Base-by-base conservation (phyloP, 2,329 filamentous ascomycete species). In the Coniochaeta hoffmannii region DNA sequence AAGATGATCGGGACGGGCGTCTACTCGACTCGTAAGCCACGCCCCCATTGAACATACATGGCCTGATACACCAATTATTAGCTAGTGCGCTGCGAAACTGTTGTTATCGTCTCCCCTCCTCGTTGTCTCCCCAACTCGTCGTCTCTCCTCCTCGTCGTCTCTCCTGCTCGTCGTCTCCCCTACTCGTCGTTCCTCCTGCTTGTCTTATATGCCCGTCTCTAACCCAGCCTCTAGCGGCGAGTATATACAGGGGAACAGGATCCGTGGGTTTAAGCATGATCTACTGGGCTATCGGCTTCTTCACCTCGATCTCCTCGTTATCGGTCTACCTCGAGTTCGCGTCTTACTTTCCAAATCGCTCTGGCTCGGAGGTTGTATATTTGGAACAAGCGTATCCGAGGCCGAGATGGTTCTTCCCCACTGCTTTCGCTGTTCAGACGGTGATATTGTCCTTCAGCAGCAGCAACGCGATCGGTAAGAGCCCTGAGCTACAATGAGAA, bases 341-440 rank as follows among this genome's bases (percentile, higher is more conserved):
- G 0, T 75, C 81, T 1, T 87, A 83, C 58, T 88, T 88, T 57
- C 84, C 85, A 0, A 87, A 80, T 62, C 79, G 85, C 8, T 86
- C 81, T 1, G 85, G 85, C 0, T 78, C 79, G 0, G 83, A 88
- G 61, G 84, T 86, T 0, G 85, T 86, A 0, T 88, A 87, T 60
- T 74, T 88, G 0, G 85, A 88, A 60, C 85, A 88, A 62, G 81
- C 83, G 0, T 89, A 79, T 59, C 84, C 84, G 1, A 75, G 82
- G 1, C 86, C 85, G 0, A 78, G 75, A 55, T 85, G 82, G 63
- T 76, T 88, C 57, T 81, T 88, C 51, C 83, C 85, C 0, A 81
- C 81, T 0, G 74, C 82, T 0, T 88, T 85, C 63, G 85, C 85
- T 0, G 77, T 86, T 2, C 81, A 85, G 63, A 77, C 78, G 0